Percentiles rank a stretch among this genome's conserved stretches.
These are phyloP conservation scores for Lophiostoma macrostomum DNA, from an alignment of 495 filamentous ascomycete species.

Conservation along the genomic window DNA sequence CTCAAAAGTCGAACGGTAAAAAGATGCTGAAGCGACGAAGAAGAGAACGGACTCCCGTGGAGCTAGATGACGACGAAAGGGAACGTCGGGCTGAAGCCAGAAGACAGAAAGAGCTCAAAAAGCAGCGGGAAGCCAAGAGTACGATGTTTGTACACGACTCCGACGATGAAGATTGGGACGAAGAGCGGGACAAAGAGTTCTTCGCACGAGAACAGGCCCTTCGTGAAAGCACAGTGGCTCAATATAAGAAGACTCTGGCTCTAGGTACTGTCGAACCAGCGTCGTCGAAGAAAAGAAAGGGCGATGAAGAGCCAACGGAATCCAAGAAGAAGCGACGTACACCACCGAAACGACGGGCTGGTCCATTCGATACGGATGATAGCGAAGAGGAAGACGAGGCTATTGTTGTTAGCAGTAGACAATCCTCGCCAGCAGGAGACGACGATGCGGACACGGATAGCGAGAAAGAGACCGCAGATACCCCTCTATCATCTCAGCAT, in stretches of 20 bases:
- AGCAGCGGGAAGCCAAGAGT: slow-evolving; percentile 76
- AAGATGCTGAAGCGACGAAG: slow-evolving; percentile 55
- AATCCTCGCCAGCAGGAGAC: slow-evolving; percentile 10
- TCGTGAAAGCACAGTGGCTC: slow-evolving; percentile 50
- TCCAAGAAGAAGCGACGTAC: slow-evolving; percentile 39
- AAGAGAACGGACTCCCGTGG: slow-evolving; percentile 40
- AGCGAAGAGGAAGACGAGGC: slow-evolving; percentile 19
- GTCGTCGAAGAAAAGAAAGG: slow-evolving; percentile 31
- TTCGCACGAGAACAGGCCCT: slow-evolving; percentile 64
- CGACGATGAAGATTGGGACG: slow-evolving; percentile 75
- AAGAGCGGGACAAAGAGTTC: slow-evolving; percentile 63
- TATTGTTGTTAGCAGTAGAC: slow-evolving; percentile 14
- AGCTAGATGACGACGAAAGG: slow-evolving; percentile 47
- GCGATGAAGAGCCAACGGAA: slow-evolving; percentile 24
- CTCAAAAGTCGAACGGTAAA: slow-evolving; percentile 47
- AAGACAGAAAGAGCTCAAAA: slow-evolving; percentile 45
- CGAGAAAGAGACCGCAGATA: slow-evolving; percentile 26
- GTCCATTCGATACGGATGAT: slow-evolving; percentile 23
- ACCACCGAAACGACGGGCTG: slow-evolving; percentile 7
- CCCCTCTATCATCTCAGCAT: slow-evolving; percentile 33
- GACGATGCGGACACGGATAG: slow-evolving; percentile 10
- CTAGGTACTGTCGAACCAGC: slow-evolving; percentile 2
- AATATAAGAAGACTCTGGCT: slow-evolving; percentile 48
- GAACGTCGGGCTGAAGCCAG: slow-evolving; percentile 35
- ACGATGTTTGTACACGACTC: slow-evolving; percentile 72